These are phyloP conservation scores for Aspergillus pseudoviridinutans DNA, from an alignment of 2,329 filamentous ascomycete genomes.

Conservation along the genomic window DNA sequence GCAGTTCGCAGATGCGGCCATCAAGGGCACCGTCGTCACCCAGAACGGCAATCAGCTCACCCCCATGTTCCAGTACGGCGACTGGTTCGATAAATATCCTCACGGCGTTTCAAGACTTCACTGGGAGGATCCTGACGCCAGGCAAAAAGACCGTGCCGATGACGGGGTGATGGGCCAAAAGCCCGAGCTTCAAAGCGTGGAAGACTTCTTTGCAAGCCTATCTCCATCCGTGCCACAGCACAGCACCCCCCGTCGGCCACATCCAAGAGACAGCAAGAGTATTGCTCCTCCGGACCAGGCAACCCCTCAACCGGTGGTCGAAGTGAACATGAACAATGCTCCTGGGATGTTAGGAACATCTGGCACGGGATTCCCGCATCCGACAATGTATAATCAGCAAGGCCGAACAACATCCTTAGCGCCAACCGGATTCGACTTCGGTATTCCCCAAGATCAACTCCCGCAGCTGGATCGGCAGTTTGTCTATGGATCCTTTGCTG, in stretches of 20 bases:
- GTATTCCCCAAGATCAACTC: slow-evolving; percentile 43
- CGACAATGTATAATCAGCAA: slow-evolving; percentile 30
- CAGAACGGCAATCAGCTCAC: slow-evolving; percentile 42
- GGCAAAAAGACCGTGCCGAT: slow-evolving; percentile 73
- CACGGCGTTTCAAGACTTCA: slow-evolving; percentile 83
- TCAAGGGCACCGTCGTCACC: slow-evolving; percentile 54
- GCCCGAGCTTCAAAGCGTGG: slow-evolving; percentile 84
- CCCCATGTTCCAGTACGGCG: slow-evolving; percentile 86
- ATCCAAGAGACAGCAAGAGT: slow-evolving; percentile 24
- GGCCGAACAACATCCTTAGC: slow-evolving; percentile 23
- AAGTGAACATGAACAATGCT: slow-evolving; percentile 26
- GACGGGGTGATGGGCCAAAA: slow-evolving; percentile 87
- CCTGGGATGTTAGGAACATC: slow-evolving; percentile 26
- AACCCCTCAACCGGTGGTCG: slow-evolving; percentile 25
- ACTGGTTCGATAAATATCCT: slow-evolving; percentile 95
- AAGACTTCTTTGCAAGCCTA: slow-evolving; percentile 85
- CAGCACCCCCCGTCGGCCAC: slow-evolving; percentile 43
- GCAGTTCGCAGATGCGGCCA: slow-evolving; percentile 74
- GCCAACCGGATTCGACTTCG: slow-evolving; percentile 36
- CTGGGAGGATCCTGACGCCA: slow-evolving; percentile 69
- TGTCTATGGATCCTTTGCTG: slow-evolving; percentile 68
- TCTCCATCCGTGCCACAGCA: slow-evolving; percentile 54
- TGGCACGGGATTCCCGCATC: slow-evolving; percentile 36
- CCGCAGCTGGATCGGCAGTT: slow-evolving; percentile 72
- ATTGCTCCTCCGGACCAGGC: slow-evolving; percentile 23